These are phyloP conservation scores for Corylus heterophylla DNA, from an alignment of 306 rosid species.

Conservation along the genomic window DNA sequence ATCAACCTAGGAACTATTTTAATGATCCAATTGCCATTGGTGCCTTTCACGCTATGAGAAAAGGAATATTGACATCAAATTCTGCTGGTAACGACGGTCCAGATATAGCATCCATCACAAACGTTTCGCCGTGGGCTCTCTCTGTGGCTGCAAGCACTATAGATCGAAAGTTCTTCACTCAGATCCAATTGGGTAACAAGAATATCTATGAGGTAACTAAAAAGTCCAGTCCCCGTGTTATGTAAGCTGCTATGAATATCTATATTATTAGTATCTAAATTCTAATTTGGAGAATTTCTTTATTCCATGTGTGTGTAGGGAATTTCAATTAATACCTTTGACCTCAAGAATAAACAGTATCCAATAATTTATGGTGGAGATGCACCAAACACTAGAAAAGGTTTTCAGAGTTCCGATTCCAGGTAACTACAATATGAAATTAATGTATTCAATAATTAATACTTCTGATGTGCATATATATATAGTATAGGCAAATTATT, in stretches of 20 bases:
- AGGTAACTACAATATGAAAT: constrained; percentile 26
- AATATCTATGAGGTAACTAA: constrained; percentile 11
- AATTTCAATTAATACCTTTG: constrained; percentile 38
- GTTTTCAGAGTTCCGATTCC: constrained; percentile 1
- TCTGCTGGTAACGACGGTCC: constrained; percentile 19
- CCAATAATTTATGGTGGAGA: constrained; percentile 47
- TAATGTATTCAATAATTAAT: too few species aligned
- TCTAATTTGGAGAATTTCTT: background rate
- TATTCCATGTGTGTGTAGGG: constrained; percentile 35
- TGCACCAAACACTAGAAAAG: constrained; percentile 29
- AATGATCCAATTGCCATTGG: background rate
- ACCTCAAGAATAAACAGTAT: constrained; percentile 26
- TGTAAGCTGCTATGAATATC: background rate
- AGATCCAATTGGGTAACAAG: constrained; percentile 10
- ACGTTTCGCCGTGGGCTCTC: constrained; percentile 12
- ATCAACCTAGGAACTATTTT: background rate
- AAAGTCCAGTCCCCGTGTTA: background rate
- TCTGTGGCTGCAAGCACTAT: constrained; percentile 26
- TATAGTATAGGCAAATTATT: too few species aligned
- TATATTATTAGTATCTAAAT: background rate
- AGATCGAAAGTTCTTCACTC: constrained; percentile 6
- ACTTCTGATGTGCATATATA: too few species aligned
- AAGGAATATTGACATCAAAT: constrained; percentile 2
- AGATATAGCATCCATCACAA: background rate
- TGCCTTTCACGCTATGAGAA: constrained; percentile 4